phyloP scores from a whole-genome alignment of 352 stramenopile species.

The Pythium rishiriense region DNA sequence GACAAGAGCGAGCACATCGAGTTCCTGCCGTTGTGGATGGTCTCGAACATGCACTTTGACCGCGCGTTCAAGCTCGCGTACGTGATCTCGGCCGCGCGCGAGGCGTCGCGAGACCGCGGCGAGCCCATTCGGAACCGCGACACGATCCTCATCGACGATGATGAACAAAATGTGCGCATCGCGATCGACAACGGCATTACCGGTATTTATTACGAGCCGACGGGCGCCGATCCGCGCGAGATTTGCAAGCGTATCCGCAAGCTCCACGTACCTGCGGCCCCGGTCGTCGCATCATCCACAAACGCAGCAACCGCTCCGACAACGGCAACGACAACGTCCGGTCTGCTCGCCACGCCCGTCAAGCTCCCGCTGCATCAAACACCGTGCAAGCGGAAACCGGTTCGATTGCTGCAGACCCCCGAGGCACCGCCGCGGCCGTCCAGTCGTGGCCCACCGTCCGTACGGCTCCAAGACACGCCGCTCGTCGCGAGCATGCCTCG shows the following conservation, averaged over 20 bases:
- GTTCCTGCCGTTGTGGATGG: slow-evolving; percentile 64
- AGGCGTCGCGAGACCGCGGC: slow-evolving; percentile 33
- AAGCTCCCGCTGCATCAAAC: slow-evolving; percentile 17
- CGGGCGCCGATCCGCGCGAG: slow-evolving; percentile 33
- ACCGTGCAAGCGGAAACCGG: slow-evolving; percentile 26
- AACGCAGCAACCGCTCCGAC: neutral
- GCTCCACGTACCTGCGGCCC: slow-evolving; percentile 21
- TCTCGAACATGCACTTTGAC: slow-evolving; percentile 52
- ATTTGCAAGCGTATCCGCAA: slow-evolving; percentile 52
- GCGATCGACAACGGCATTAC: slow-evolving; percentile 74
- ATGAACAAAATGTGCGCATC: slow-evolving; percentile 71
- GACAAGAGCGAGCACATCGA: slow-evolving; percentile 38
- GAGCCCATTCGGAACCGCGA: slow-evolving; percentile 54
- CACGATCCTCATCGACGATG: slow-evolving; percentile 82
- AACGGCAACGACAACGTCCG: neutral
- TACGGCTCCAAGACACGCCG: slow-evolving; percentile 23
- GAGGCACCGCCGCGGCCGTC: slow-evolving; percentile 7
- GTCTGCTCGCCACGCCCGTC: slow-evolving; percentile 8
- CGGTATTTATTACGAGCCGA: slow-evolving; percentile 69
- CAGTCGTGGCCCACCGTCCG: slow-evolving; percentile 14
- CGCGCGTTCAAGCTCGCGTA: slow-evolving; percentile 77
- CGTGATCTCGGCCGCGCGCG: slow-evolving; percentile 63
- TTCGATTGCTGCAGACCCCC: slow-evolving; percentile 22
- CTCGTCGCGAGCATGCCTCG: slow-evolving; percentile 19
- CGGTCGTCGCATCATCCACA: neutral